Evolutionary conservation across 108 stramenopile genomes (phyloP), one percentile per base, ranked within the genome.

Genomic region (Nitzschia sp.): DNA sequence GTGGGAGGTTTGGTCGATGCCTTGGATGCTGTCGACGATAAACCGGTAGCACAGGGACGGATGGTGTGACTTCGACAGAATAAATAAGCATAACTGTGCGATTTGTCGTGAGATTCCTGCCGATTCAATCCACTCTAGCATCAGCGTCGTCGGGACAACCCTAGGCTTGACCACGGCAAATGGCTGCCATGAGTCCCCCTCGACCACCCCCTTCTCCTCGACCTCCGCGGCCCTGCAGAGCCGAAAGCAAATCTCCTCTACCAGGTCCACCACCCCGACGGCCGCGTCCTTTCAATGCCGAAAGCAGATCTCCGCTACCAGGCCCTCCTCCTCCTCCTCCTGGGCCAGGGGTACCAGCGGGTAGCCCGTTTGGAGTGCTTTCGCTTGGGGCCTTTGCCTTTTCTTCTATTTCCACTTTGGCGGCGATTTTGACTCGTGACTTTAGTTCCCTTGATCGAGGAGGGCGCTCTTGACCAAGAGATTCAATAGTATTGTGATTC

Each of bases 171-270:
- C 41, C 32, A 9, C 71, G 61, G 27, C 53, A 38, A 35, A 72
- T 62, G 9, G 71, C 71, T 30, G 52, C 61, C 33, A 72, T 15
- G 2, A 63, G 62, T 4, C 48, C 52, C 27, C 69, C 69, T 58
- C 55, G 64, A 13, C 6, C 38, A n/a, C n/a, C n/a, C n/a, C n/a
- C n/a, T n/a, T n/a, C n/a, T 6, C 52, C 52, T 13, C 17, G 6
- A 23, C 52, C 23, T 6, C 23, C 23, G 52, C 23, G 52, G 5
- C 52, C 52, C 6, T 53, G 52, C 4, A 23, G 19, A 5, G 52
- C 52, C 52, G 19, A 25, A 6, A 53, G 52, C 23, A 15, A 17
- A n/a, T 53, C 26, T 31, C 65, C 9, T 19, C 68, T 16, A 32
- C 13, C 60, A 3, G 30, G 15, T 47, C 19, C 35, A 17, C 33